Conservation (phyloP, 2,329 filamentous ascomycete species). For the Cercospora sojina region DNA sequence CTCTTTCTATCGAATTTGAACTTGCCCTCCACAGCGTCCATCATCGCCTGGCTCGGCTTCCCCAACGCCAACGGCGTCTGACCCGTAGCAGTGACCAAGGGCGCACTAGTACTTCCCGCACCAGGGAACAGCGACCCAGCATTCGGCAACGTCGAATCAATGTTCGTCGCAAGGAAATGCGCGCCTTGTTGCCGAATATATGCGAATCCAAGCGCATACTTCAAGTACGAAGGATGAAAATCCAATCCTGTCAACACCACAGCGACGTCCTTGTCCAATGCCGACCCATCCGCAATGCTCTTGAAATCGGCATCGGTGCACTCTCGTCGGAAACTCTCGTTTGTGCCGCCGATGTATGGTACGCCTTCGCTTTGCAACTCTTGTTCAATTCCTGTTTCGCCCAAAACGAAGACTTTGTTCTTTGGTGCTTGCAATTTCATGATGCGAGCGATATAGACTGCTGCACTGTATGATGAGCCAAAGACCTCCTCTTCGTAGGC, state of each 20-base stretch:
- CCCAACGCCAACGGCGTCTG: conserved; percentile 75
- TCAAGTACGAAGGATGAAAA: conserved; percentile 94
- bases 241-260: conserved; percentile 88
- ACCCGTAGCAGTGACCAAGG: conserved; percentile 64
- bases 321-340: conserved; percentile 72
- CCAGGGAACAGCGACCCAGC: conserved; percentile 84
- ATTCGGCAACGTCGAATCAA: conserved; percentile 83
- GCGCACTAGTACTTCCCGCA: conserved; percentile 77
- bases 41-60: conserved; percentile 98
- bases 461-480: conserved; percentile 89
- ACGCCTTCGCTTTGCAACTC: conserved; percentile 80
- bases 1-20: conserved; percentile 80
- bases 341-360: conserved; percentile 80
- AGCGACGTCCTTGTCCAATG: conserved; percentile 84
- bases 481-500: conserved; percentile 88
- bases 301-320: conserved; percentile 78
- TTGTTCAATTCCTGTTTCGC: conserved; percentile 85
- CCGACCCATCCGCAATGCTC: conserved; percentile 67
- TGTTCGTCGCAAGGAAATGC: conserved; percentile 87
- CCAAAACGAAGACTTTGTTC: conserved; percentile 92
- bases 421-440: conserved; percentile 73
- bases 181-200: conserved; percentile 76
- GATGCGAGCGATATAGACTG: conserved; percentile 94
- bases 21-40: conserved; percentile 97
- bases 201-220: conserved; percentile 78